Conservation (phyloP, 140 eudicot genomes). For the Cichorium intybus region DNA sequence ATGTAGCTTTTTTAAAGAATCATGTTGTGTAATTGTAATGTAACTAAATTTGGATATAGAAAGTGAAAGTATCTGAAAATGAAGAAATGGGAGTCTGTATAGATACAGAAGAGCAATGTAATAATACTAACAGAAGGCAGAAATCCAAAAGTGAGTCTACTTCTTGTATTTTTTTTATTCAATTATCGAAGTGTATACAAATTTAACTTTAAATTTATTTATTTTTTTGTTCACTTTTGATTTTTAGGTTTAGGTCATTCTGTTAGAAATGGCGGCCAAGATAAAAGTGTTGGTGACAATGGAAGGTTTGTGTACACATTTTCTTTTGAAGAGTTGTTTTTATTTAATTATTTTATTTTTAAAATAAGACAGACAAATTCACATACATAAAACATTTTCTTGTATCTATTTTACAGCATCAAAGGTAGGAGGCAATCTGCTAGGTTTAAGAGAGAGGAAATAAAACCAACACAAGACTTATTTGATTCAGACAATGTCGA, state of each 20-base stretch:
- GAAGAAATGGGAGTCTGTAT: conserved; percentile 29
- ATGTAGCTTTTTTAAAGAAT: not conserved
- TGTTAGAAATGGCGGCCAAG: conserved; percentile 32
- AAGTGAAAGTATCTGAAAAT: conserved; percentile 28
- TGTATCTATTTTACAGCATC: conserved; percentile 26
- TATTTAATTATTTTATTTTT: not conserved
- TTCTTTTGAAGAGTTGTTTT: not conserved
- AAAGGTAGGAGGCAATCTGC: conserved; percentile 58
- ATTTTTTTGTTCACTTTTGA: not conserved
- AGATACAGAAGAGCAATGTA: conserved; percentile 27
- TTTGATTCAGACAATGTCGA: conserved; percentile 23
- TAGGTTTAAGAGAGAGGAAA: conserved; percentile 45
- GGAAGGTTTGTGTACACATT: conserved; percentile 39
- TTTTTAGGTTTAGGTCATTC: conserved; percentile 58
- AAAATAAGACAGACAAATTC: not conserved
- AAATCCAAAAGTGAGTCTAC: conserved; percentile 50
- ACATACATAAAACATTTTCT: not conserved
- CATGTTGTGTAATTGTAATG: not conserved
- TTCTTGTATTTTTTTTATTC: conserved; percentile 5
- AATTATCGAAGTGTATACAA: not conserved
- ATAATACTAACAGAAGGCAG: conserved; percentile 34
- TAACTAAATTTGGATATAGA: conserved; percentile 14
- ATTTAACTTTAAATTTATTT: not conserved
- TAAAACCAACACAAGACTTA: conserved; percentile 23
- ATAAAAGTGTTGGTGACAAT: conserved; percentile 40